Conservation (phyloP, 495 filamentous ascomycete species). For the Haplographium delicatum region DNA sequence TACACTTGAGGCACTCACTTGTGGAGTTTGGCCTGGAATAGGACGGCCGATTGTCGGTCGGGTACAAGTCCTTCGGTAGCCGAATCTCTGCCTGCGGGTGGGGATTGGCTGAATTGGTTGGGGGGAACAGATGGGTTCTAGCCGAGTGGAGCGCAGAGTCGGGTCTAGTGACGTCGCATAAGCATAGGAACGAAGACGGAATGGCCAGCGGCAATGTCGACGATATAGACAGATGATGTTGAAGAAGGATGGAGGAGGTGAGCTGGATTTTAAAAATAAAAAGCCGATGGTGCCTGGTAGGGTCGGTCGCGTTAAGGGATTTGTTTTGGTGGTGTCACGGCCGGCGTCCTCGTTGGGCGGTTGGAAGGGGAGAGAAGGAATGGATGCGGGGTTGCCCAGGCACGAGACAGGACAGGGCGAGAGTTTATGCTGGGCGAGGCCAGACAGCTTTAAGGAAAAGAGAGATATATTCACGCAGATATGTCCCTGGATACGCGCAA, state of each 20-base stretch:
- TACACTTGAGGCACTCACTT: neutral
- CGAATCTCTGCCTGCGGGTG: neutral
- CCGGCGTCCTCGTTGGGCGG: neutral
- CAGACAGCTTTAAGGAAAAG: no score
- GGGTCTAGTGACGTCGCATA: conserved; percentile 8
- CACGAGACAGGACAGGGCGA: neutral
- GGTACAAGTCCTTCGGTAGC: neutral
- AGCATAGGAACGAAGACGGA: no score
- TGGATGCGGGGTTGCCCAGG: conserved; percentile 4
- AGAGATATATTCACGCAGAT: no score
- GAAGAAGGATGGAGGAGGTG: neutral
- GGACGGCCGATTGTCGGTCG: neutral
- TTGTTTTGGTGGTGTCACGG: neutral
- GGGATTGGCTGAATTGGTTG: neutral
- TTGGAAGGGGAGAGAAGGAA: neutral
- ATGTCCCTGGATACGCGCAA: no score
- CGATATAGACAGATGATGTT: neutral
- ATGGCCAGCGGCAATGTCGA: no score
- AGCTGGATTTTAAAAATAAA: neutral
- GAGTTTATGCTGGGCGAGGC: neutral
- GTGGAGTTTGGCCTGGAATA: no score
- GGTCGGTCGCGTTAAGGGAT: no score
- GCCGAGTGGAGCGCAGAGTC: neutral
- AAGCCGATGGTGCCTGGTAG: neutral
- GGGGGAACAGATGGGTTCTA: neutral